These are phyloP conservation scores for Karstenula rhodostoma DNA, from an alignment of 2,329 filamentous ascomycete species.

Conservation along the genomic window DNA sequence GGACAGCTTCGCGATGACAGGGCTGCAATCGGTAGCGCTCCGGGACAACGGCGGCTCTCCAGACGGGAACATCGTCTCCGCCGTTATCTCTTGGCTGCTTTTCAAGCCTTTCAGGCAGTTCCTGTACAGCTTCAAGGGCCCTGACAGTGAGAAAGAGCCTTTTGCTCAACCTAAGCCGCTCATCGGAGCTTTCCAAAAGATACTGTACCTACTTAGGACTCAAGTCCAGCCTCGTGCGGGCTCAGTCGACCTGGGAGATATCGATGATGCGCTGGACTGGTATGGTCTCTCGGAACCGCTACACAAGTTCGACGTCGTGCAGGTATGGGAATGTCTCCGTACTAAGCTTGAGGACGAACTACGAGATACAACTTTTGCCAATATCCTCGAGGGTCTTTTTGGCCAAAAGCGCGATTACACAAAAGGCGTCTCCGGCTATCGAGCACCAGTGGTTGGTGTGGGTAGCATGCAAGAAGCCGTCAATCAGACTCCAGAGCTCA, in stretches of 20 bases:
- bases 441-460: constrained; percentile 45
- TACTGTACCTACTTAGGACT: constrained; percentile 60
- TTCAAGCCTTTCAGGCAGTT: constrained; percentile 66
- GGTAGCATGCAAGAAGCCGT: constrained; percentile 54
- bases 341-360: constrained; percentile 62
- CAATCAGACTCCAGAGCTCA: constrained; percentile 39
- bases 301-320: constrained; percentile 59
- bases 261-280: constrained; percentile 50
- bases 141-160: constrained; percentile 57
- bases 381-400: constrained; percentile 56
- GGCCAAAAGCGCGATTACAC: constrained; percentile 49
- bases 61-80: constrained; percentile 59
- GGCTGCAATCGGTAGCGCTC: constrained; percentile 59
- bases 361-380: constrained; percentile 52
- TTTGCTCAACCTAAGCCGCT: constrained; percentile 60
- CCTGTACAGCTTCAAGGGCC: constrained; percentile 58
- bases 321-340: constrained; percentile 64
- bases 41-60: constrained; percentile 40
- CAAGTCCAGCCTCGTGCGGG: constrained; percentile 49
- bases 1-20: constrained; percentile 66
- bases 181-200: constrained; percentile 59
- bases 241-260: constrained; percentile 43
- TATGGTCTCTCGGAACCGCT: constrained; percentile 50
- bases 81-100: constrained; percentile 66
- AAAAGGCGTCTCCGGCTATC: constrained; percentile 46